phyloP scores from a whole-genome alignment of 2,329 filamentous ascomycete species.

The Colletotrichum lindemuthianum region DNA sequence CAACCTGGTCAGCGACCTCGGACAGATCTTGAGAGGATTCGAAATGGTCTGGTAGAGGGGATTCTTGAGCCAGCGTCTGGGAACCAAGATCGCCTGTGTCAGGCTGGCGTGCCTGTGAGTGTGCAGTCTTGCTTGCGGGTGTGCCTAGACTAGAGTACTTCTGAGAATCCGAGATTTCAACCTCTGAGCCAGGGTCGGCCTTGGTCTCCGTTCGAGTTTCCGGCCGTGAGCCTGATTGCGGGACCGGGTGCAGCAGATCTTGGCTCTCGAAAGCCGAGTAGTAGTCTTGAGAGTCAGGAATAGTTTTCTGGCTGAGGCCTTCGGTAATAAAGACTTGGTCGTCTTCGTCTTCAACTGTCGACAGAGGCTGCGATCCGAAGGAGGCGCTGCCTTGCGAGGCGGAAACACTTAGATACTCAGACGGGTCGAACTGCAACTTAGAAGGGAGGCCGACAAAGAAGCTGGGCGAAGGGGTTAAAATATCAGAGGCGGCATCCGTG shows the following conservation, averaged over 20 bases:
- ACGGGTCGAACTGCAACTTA: constrained; percentile 44
- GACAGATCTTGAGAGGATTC: neutral
- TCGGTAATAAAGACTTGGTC: constrained; percentile 44
- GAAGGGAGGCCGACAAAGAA: constrained; percentile 44
- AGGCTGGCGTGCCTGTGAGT: constrained; percentile 8
- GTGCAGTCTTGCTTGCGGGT: constrained; percentile 22
- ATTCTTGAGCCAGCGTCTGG: constrained; percentile 7
- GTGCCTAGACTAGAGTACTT: constrained; percentile 30
- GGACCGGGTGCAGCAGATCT: neutral
- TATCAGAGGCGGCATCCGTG: constrained; percentile 33
- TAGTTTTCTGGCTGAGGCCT: constrained; percentile 48
- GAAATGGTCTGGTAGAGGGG: neutral
- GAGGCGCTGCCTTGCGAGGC: constrained; percentile 43
- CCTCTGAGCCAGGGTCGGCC: neutral
- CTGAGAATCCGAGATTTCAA: constrained; percentile 33
- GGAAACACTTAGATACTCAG: constrained; percentile 48
- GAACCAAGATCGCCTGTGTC: neutral
- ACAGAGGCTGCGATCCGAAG: constrained; percentile 45
- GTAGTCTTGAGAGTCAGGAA: constrained; percentile 56
- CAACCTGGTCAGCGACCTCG: constrained; percentile 1
- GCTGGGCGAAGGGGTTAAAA: constrained; percentile 3
- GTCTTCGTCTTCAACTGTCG: constrained; percentile 49
- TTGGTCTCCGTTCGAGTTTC: neutral
- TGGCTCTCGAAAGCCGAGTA: constrained; percentile 18
- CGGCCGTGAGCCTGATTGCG: neutral